Evolutionary conservation across 2,329 filamentous ascomycete species (phyloP).

Genomic region (Tolypocladium ophioglossoides): DNA sequence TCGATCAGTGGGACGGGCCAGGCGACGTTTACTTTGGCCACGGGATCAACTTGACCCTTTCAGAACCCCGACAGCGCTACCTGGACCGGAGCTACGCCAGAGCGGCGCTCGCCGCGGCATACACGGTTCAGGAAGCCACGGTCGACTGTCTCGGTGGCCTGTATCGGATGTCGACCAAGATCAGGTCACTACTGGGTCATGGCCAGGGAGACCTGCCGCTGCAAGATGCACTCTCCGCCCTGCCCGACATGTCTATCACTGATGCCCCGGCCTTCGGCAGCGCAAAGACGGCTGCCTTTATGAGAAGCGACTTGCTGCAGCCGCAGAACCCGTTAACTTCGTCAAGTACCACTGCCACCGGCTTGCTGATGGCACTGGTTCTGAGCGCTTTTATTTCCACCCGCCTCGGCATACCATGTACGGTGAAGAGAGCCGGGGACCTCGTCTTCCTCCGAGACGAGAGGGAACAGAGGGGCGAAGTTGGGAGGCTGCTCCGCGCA

Average conservation of each 20-base stretch:
- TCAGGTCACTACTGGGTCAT: slow-evolving; percentile 45
- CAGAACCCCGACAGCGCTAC: slow-evolving; percentile 47
- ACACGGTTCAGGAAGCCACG: slow-evolving; percentile 51
- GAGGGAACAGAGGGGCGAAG: slow-evolving; percentile 51
- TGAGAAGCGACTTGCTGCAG: slow-evolving; percentile 39
- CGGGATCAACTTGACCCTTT: slow-evolving; percentile 44
- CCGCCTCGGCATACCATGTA: slow-evolving; percentile 37
- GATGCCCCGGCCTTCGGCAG: slow-evolving; percentile 11
- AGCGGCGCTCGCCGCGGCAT: slow-evolving; percentile 56
- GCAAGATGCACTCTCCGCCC: slow-evolving; percentile 32
- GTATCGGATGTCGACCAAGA: slow-evolving; percentile 48
- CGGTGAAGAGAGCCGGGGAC: slow-evolving; percentile 46
- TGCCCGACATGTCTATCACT: slow-evolving; percentile 27
- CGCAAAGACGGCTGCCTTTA: slow-evolving; percentile 16
- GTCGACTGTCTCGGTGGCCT: slow-evolving; percentile 47
- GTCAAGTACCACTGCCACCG: slow-evolving; percentile 43
- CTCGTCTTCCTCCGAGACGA: slow-evolving; percentile 53
- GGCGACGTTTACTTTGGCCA: slow-evolving; percentile 58
- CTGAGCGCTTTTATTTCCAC: slow-evolving; percentile 49
- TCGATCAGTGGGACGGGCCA: slow-evolving; percentile 66
- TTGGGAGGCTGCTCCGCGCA: slow-evolving; percentile 46
- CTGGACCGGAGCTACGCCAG: slow-evolving; percentile 57
- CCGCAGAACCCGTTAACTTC: slow-evolving; percentile 54
- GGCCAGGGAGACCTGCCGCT: slow-evolving; percentile 44
- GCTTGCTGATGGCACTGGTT: slow-evolving; percentile 52